Conservation (phyloP, 2,329 filamentous ascomycete genomes). For the Esteya vermicola region DNA sequence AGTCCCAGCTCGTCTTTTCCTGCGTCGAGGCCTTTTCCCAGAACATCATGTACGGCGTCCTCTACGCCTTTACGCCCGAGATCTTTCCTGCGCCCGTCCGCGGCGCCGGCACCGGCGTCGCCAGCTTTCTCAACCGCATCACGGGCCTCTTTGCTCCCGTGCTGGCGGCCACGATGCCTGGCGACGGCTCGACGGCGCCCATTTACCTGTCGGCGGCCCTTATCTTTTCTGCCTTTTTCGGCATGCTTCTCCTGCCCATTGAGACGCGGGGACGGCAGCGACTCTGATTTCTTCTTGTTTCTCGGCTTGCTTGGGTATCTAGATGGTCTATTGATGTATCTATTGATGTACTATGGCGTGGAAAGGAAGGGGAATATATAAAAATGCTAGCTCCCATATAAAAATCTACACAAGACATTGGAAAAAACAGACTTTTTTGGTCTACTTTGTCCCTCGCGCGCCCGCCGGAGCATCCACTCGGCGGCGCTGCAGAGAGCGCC, state of each 20-base stretch:
- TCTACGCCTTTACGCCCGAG: slow-evolving; percentile 67
- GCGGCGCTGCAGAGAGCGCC: slow-evolving; percentile 48
- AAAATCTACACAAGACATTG: not conserved
- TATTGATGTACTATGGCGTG: too few species aligned
- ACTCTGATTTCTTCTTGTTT: slow-evolving; percentile 21
- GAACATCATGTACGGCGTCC: slow-evolving; percentile 64
- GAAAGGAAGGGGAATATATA: too few species aligned
- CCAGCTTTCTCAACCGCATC: slow-evolving; percentile 55
- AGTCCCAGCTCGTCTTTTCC: slow-evolving; percentile 48
- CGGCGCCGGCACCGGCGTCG: slow-evolving; percentile 58
- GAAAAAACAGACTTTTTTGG: too few species aligned
- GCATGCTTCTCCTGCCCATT: slow-evolving; percentile 46
- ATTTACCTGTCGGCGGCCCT: slow-evolving; percentile 42
- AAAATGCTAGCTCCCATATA: not conserved
- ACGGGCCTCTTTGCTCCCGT: slow-evolving; percentile 56
- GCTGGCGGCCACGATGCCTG: slow-evolving; percentile 46
- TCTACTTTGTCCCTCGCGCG: slow-evolving; percentile 35
- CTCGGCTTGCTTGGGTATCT: not conserved
- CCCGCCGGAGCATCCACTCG: slow-evolving; percentile 48
- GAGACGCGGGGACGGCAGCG: slow-evolving; percentile 47
- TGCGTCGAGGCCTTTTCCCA: slow-evolving; percentile 58
- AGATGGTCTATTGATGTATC: too few species aligned
- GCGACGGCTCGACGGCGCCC: slow-evolving; percentile 40
- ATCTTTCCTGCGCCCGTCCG: slow-evolving; percentile 60
- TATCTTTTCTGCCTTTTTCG: slow-evolving; percentile 44